Evolutionary conservation across 805 yeast genomes (phyloP), one percentile per base, ranked within the genome.

Genomic region (Wickerhamomyces bisporus): DNA sequence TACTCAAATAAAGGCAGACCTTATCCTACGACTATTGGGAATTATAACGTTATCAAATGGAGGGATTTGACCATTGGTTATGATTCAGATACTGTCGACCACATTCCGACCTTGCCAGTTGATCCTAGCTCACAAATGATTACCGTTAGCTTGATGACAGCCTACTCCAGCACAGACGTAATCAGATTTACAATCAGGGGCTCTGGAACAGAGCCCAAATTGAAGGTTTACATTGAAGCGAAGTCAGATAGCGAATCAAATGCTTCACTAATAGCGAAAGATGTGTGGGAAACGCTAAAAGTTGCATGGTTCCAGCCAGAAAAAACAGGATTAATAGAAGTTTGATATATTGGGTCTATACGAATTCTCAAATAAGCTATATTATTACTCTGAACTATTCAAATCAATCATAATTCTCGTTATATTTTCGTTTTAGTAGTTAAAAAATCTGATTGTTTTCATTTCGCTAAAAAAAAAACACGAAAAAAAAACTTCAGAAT

Each of bases 181-280:
- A 78, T 86, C 2, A 64, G 95, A 26, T 80, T 89, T 54, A 89
- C 98, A 0, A 79, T 86, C 35, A 71, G 98, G 37, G 97, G 97
- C 0, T 86, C 96, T 3, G 98, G 98, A 10, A 91, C 98, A 0
- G 98, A 91, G 58, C 97, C 97, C 3, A 91, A 91, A 57, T 66
- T 91, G 45, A 91, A 91, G 59, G 85, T 91, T 1, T 91, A 91
- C 61, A 80, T 91, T 25, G 98, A 91, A 55, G 93, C 94, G 0
- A 60, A 61, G 30, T 71, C 86, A 0, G 35, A 44, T 0, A 57
- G 65, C 8, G 84, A 72, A 31, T 52, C 42, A 0, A 54, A 59
- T 4, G 85, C 96, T 0, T 42, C 49, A 0, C 42, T 30, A 0
- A 52, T 81, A 8, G 91, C 95, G 0, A 61, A 60, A 14, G 58